Base-by-base conservation (phyloP, 176 grass and related monocot species). In the bread wheat (Triticum aestivum) region DNA sequence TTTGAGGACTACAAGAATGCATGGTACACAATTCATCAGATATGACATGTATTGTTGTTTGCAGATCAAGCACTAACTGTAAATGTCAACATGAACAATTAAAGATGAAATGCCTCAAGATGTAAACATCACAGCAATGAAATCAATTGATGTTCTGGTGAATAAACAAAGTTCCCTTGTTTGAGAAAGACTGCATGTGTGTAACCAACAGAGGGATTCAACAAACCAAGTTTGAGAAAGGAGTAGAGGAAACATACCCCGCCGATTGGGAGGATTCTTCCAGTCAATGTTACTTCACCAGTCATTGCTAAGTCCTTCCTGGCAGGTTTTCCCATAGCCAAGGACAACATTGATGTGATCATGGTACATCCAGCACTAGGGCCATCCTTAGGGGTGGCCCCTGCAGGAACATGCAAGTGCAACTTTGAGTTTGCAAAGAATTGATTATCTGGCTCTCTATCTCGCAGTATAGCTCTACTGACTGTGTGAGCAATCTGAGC, bases 331-430 rank as follows among this genome's bases (percentile, higher is more conserved):
- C 95, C 88, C 92, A 99, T 94, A 15, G 97, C 94, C 67, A 96
- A 82, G 74, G 97, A 99, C 9, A 99, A 12, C 91, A 99, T 94
- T 5, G 92, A 99, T 87, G 97, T 99, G 15, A 99, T 94, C 97
- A 93, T 99, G 66, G 94, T 97, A 81, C 94, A 94, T 68, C 94
- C 94, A 82, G 92, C 94, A 89, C 94, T 97, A 17, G 94, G 92
- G 23, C 94, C 94, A 81, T 96, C 97, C 90, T 99, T 99, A 44
- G 94, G 97, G 82, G 97, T 99, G 67, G 94, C 89, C 79, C 97
- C 94, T 27, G 97, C 90, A 20, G 97, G 97, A 51, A 99, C 92
- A 91, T 96, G 97, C 76, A 99, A 78, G 80, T 99, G 97, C 58
- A 99, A 24, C 77, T 99, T 99, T 10, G 87, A 88, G 83, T 92